phyloP scores from a whole-genome alignment of 1,284 basidiomycete genomes.

The Boletus sp. region DNA sequence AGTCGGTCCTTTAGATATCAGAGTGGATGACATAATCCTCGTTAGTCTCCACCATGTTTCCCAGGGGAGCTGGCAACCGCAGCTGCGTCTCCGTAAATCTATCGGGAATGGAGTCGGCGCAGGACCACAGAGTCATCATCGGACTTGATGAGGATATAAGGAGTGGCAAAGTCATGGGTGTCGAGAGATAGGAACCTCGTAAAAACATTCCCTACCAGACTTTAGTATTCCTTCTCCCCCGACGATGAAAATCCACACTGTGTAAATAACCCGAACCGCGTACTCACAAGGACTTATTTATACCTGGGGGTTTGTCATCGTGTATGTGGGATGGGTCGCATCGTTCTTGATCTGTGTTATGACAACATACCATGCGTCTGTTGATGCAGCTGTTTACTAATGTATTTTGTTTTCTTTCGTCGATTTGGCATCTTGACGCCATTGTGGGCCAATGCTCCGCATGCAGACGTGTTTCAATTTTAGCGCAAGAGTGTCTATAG shows the following conservation, averaged over 20 bases:
- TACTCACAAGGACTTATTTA: not conserved
- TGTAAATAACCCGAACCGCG: not conserved
- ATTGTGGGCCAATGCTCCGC: too few species aligned
- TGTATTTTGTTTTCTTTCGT: too few species aligned
- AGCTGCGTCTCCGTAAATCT: slow-evolving; percentile 46
- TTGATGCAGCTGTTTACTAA: too few species aligned
- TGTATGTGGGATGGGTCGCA: not conserved
- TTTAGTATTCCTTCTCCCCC: not conserved
- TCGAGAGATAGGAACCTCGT: not conserved
- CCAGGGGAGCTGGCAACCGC: slow-evolving; percentile 73
- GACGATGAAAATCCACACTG: not conserved
- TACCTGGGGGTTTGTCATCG: not conserved
- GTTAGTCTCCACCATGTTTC: slow-evolving; percentile 74
- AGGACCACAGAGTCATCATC: not conserved
- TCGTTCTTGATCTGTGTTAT: too few species aligned
- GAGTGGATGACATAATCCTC: slow-evolving; percentile 59
- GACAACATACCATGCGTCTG: too few species aligned
- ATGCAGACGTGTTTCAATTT: too few species aligned
- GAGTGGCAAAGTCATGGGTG: not conserved
- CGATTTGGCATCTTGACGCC: too few species aligned
- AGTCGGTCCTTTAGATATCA: slow-evolving; percentile 51
- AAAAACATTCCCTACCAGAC: not conserved
- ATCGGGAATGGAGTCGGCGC: not conserved
- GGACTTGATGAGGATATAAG: not conserved
- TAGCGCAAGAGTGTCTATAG: too few species aligned